Percentiles rank a stretch among this genome's conserved stretches.
phyloP scores from a whole-genome alignment of 805 yeast species.

The Candida railenensis region DNA sequence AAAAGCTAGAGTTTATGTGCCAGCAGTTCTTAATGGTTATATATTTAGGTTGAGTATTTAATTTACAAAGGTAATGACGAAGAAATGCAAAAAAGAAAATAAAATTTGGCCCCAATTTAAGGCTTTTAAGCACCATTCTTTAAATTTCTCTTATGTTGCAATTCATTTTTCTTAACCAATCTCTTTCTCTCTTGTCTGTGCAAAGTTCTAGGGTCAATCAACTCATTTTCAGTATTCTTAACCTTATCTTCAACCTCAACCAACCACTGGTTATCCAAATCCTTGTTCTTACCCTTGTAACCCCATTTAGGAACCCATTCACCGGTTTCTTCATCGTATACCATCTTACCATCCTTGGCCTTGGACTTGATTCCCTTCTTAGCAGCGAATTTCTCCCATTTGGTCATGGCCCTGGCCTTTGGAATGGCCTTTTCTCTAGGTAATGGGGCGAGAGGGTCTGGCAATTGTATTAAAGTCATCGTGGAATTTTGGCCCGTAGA shows the following conservation, averaged over 20 bases:
- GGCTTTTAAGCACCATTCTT: slow-evolving; percentile 25
- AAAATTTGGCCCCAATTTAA: not conserved
- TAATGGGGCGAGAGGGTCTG: slow-evolving; percentile 74
- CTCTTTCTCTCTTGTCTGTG: slow-evolving; percentile 80
- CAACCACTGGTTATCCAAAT: slow-evolving; percentile 87
- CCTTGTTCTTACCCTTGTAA: slow-evolving; percentile 88
- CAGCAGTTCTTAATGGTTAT: no score
- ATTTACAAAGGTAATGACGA: not conserved
- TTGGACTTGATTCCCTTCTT: slow-evolving; percentile 92
- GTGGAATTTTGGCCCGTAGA: slow-evolving; percentile 66
- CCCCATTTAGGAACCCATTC: slow-evolving; percentile 99
- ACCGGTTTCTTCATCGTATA: slow-evolving; percentile 82
- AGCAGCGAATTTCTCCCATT: slow-evolving; percentile 96
- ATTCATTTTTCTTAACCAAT: slow-evolving; percentile 77
- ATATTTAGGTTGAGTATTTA: not conserved
- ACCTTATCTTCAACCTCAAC: slow-evolving; percentile 87
- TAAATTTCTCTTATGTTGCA: slow-evolving; percentile 82
- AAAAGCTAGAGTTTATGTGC: no score
- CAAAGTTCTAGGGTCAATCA: slow-evolving; percentile 85
- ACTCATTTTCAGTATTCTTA: slow-evolving; percentile 50
- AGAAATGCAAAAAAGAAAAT: not conserved
- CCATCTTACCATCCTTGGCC: slow-evolving; percentile 85
- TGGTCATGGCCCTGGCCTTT: slow-evolving; percentile 86
- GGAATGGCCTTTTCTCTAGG: slow-evolving; percentile 98
- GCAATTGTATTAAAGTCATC: slow-evolving; percentile 80